Base-by-base conservation (phyloP, 225 moss, liverwort and hornwort genomes). In the Physcomitrium patens region DNA sequence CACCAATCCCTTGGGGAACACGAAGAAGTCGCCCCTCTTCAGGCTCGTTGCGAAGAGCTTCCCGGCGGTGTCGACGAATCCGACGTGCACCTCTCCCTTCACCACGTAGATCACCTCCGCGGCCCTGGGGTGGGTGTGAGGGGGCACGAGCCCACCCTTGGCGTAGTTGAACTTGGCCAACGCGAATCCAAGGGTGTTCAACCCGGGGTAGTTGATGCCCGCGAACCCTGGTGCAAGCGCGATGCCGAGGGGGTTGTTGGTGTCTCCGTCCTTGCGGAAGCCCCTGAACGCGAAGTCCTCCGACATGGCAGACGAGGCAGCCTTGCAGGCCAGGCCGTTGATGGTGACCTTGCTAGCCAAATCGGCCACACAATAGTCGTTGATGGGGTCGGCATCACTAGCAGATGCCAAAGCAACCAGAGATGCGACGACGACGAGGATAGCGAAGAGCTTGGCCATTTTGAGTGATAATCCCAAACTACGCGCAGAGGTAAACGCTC, bases 51-150 rank as follows among this genome's bases (percentile, higher is more conserved):
- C 78, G 69, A 19, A 82, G 24, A 82, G 42, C 46, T 43, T 70
- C 24, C 78, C 74, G 0, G 73, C 43, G 3, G 72, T 78, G 74
- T 77, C 77, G 22, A 82, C 78, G 59, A 82, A 82, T 0, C 82
- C 82, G 19, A 73, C 77, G 53, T 78, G 78, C 19, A 82, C 63
- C 14, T 14, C 41, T 0, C 82, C 78, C 73, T 82, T 76, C 12
- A 49, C 22, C 71, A 76, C 76, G 12, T 76, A 76, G 70, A 81
- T 76, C 8, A 81, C 43, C 60, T 75, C 82, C 0, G 82, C 63
- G 27, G 60, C 82, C 9, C 77, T 50, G 0, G 82, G 82, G 53
- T 82, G 82, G 2, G 82, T 82, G 68, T 78, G 82, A 10, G 78
- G 70, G 8, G 82, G 50, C 53, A 82, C 78, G 51, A 82, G 26